A percentile compares a stretch with the other conserved stretches of the same genome.
Evolutionary conservation across 495 filamentous ascomycete genomes (phyloP).

Genomic region (Daldinia decipiens): DNA sequence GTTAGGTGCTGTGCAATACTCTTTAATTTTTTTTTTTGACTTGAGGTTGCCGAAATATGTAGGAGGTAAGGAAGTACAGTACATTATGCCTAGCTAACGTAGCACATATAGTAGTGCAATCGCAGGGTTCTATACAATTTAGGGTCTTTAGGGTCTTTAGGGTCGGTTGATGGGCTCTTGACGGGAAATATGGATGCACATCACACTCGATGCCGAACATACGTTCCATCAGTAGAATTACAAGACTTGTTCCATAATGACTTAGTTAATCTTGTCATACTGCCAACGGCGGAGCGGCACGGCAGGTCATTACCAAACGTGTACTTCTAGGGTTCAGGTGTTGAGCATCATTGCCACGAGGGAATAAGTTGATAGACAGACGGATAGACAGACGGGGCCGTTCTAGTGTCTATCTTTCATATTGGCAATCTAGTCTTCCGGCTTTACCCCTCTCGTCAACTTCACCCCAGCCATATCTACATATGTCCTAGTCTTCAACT

Average conservation of each 20-base stretch:
- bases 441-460: slow-evolving; percentile 36
- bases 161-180: slow-evolving; percentile 16
- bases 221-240: slow-evolving; percentile 14
- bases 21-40: background rate
- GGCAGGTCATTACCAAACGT: slow-evolving; percentile 22
- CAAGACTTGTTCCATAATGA: slow-evolving; percentile 22
- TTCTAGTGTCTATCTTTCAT: slow-evolving; percentile 31
- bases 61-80: slow-evolving; percentile 30
- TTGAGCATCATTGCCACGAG: slow-evolving; percentile 31
- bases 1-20: slow-evolving; percentile 13
- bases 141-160: slow-evolving; percentile 16
- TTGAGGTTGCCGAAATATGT: slow-evolving; percentile 31
- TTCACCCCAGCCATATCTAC: slow-evolving; percentile 16
- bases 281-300: slow-evolving; percentile 28
- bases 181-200: slow-evolving; percentile 34
- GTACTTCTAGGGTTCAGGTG: slow-evolving; percentile 11
- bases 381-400: no score
- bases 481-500: slow-evolving; percentile 11
- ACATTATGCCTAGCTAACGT: slow-evolving; percentile 12
- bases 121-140: slow-evolving; percentile 34
- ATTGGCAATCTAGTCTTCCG: slow-evolving; percentile 13
- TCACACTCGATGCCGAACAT: slow-evolving; percentile 36
- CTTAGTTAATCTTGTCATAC: slow-evolving; percentile 29
- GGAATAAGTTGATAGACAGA: slow-evolving; percentile 30
- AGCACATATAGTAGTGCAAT: slow-evolving; percentile 13